Evolutionary conservation across 805 yeast species (phyloP), one percentile per base, ranked within the genome.

Genomic region (Candida stauntonica): DNA sequence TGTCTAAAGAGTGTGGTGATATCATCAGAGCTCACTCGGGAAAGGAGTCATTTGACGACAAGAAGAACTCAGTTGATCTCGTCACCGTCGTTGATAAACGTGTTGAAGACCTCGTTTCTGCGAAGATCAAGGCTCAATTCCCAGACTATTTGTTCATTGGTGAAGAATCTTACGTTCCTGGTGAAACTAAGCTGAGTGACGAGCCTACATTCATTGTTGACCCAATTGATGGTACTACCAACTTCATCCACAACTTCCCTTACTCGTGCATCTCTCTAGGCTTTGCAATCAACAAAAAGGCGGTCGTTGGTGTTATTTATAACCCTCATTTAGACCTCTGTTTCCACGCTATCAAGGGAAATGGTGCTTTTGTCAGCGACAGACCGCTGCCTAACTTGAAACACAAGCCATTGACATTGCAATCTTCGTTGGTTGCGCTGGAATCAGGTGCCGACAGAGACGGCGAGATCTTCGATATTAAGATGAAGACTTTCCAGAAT

Each of bases 201-300:
- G 72, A 62, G 4, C 84, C 84, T 16, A 77, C 83, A 2, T 79
- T 79, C 51, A 70, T 79, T 38, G 79, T 79, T 15, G 84, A 78
- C 51, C 81, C 81, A 29, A 73, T 76, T 52, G 82, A 77, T 47
- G 84, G 84, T 11, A 79, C 85, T 1, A 77, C 82, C 5, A 74
- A 79, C 56, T 79, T 79, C 55, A 69, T 78, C 36, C 85, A 79
- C 54, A 68, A 66, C 32, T 79, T 74, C 60, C 85, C 84, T 2
- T 73, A 66, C 52, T 70, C 78, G 31, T 78, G 83, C 57, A 75
- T 76, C 34, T 79, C 84, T 1, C 51, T 79, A 27, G 84, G 84
- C 0, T 66, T 79, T 38, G 67, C 81, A 1, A 56, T 72, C 14
- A 52, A 64, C 42, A 64, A 66, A 29, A 56, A 56, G 38, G 73